Conservation (phyloP, 148 eudicot species). For the Vaccinium myrtillus region DNA sequence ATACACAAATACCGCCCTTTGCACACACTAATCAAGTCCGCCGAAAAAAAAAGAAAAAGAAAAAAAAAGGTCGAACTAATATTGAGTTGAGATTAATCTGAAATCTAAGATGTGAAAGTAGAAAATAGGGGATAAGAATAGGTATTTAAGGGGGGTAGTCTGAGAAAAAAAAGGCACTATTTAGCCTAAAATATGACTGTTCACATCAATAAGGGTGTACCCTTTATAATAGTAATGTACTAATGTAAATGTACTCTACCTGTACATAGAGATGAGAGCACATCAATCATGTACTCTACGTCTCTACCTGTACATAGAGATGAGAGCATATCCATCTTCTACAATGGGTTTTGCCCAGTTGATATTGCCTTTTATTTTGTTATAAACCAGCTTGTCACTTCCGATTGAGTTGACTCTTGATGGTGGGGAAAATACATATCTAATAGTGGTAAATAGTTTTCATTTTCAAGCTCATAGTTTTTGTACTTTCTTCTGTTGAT, state of each 20-base stretch:
- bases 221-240: not conserved
- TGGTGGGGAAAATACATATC: not conserved
- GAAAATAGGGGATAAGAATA: no score
- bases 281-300: not conserved
- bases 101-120: no score
- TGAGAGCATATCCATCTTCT: not conserved
- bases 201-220: not conserved
- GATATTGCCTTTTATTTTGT: not conserved
- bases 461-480: not conserved
- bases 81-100: no score
- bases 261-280: not conserved
- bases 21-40: no score
- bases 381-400: not conserved
- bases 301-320: not conserved
- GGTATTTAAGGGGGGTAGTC: not conserved
- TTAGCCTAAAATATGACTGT: not conserved
- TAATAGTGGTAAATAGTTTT: not conserved
- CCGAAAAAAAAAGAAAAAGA: no score
- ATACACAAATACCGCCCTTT: no score
- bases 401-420: not conserved
- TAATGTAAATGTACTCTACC: not conserved
- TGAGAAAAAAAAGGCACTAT: not conserved
- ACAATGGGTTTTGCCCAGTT: not conserved
- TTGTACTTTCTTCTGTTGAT: slow-evolving; percentile 10
- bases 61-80: no score